Percentiles rank a stretch among this genome's conserved stretches.
Evolutionary conservation across 2,329 filamentous ascomycete genomes (phyloP).

Genomic region (Colletotrichum agaves): DNA sequence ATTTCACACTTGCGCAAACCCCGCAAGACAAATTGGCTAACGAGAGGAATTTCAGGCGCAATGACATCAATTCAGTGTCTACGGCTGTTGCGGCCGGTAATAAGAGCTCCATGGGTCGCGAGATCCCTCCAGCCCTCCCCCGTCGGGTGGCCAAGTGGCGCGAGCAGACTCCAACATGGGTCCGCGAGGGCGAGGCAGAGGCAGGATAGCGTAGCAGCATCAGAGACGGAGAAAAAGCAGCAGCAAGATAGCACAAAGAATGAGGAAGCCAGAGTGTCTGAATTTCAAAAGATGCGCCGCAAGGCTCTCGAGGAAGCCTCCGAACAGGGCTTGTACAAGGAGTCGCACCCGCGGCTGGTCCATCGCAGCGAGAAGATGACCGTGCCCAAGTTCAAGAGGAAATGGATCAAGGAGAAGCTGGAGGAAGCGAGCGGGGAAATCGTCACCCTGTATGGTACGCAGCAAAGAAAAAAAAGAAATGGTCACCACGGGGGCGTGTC

Average conservation of each 20-base stretch:
- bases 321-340: conserved; percentile 23
- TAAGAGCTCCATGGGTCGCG: conserved; percentile 35
- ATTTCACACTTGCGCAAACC: conserved; percentile 39
- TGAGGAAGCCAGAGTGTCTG: conserved; percentile 15
- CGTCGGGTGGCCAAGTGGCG: conserved; percentile 20
- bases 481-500: conserved; percentile 12
- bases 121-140: conserved; percentile 28
- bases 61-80: conserved; percentile 53
- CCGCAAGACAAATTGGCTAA: conserved; percentile 36
- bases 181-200: not conserved
- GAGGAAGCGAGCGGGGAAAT: conserved; percentile 12
- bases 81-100: conserved; percentile 42
- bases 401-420: conserved; percentile 9
- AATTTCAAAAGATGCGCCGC: conserved; percentile 34
- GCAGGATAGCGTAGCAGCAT: conserved; percentile 15
- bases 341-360: conserved; percentile 37
- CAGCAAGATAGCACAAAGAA: not conserved
- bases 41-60: conserved; percentile 29
- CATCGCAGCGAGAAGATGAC: conserved; percentile 30
- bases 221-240: not conserved
- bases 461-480: not conserved
- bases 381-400: conserved; percentile 34
- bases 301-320: conserved; percentile 22
- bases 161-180: conserved; percentile 28
- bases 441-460: conserved; percentile 44